Conservation (phyloP, 83 land plant species). For the Thuja plicata region DNA sequence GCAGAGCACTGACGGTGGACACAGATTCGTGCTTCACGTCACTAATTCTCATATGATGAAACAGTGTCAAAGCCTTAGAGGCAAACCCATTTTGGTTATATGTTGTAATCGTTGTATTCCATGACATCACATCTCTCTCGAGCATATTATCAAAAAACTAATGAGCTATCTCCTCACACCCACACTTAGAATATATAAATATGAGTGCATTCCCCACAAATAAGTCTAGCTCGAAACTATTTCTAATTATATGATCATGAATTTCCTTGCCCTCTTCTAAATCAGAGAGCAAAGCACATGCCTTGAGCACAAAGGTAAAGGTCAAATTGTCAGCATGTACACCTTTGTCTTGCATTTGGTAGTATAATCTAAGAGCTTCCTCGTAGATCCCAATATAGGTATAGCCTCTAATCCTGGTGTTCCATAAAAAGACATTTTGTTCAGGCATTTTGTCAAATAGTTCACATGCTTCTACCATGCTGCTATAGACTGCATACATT, state of each 20-base stretch:
- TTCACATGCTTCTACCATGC: constrained; percentile 18
- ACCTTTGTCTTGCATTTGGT: too few relatives aligned
- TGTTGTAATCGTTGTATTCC: constrained; percentile 57
- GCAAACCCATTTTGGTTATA: constrained; percentile 26
- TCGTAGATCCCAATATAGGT: too few relatives aligned
- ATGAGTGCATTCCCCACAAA: constrained; percentile 39
- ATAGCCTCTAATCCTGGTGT: constrained; percentile 31
- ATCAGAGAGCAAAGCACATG: too few relatives aligned
- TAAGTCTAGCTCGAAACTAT: constrained; percentile 22
- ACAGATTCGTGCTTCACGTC: constrained; percentile 27
- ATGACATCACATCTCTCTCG: constrained; percentile 34
- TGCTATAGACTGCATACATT: constrained; percentile 26
- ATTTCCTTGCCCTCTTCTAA: constrained; percentile 24
- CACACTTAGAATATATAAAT: constrained; percentile 49
- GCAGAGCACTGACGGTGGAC: constrained; percentile 37
- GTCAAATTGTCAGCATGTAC: too few relatives aligned
- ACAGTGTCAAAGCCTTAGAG: constrained; percentile 34
- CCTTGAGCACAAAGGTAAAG: too few relatives aligned
- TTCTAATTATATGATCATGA: constrained; percentile 20
- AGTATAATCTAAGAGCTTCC: too few relatives aligned
- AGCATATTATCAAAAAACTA: constrained; percentile 33
- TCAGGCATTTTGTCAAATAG: constrained; percentile 42
- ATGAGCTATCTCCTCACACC: constrained; percentile 24
- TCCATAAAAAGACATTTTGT: constrained; percentile 12
- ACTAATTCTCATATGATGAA: constrained; percentile 26